A percentile compares a stretch with the other conserved stretches of the same genome.
Conservation (phyloP, 1,284 basidiomycete species). For the Leccinum fuscescens region DNA sequence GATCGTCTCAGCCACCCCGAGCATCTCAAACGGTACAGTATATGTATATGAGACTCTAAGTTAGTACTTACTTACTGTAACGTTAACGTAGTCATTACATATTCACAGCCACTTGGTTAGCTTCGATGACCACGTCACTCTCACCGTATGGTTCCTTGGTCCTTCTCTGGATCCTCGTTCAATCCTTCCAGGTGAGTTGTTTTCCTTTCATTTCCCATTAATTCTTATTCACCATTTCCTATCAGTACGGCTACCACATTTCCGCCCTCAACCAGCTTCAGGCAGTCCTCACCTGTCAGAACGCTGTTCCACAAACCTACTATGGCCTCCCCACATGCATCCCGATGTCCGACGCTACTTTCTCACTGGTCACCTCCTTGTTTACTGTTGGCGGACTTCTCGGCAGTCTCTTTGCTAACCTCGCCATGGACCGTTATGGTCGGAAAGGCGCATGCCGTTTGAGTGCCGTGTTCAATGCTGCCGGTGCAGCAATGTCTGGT, state of each 20-base stretch:
- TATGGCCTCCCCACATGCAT: slow-evolving; percentile 65
- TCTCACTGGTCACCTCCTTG: slow-evolving; percentile 78
- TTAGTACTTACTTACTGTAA: too few relatives aligned
- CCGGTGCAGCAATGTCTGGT: slow-evolving; percentile 67
- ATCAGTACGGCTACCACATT: slow-evolving; percentile 78
- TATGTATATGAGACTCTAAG: too few relatives aligned
- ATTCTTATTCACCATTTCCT: neutral
- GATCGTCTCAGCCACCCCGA: slow-evolving; percentile 47
- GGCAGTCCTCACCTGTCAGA: slow-evolving; percentile 68
- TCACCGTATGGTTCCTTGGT: slow-evolving; percentile 61
- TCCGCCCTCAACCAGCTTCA: slow-evolving; percentile 88
- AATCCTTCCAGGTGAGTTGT: slow-evolving; percentile 58
- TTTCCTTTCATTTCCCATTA: neutral
- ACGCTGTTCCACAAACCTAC: slow-evolving; percentile 16
- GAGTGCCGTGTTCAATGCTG: slow-evolving; percentile 57
- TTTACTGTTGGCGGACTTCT: slow-evolving; percentile 88
- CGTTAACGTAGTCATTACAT: neutral
- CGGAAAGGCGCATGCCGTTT: slow-evolving; percentile 61
- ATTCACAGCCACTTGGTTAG: slow-evolving; percentile 12
- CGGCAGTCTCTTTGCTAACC: slow-evolving; percentile 72
- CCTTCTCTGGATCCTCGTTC: slow-evolving; percentile 61
- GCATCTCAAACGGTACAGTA: slow-evolving; percentile 30
- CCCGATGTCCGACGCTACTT: slow-evolving; percentile 71
- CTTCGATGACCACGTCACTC: slow-evolving; percentile 35
- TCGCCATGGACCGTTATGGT: slow-evolving; percentile 68